Conservation (phyloP, 345 rosid species). For the Eucalyptus microcorys region DNA sequence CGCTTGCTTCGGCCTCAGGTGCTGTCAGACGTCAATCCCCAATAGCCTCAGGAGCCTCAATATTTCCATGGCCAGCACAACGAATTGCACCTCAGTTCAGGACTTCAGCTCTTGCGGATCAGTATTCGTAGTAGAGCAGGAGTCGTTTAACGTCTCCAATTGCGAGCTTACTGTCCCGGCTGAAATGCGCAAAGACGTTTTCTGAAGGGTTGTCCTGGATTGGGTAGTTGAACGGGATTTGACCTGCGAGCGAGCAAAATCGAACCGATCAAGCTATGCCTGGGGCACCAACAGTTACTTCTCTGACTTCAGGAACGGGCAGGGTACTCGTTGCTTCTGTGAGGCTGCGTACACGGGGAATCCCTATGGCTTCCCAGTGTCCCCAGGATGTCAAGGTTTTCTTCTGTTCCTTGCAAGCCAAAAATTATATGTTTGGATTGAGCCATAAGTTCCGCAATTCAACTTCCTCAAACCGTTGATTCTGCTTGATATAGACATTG, state of each 20-base stretch:
- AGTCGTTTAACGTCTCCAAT: background rate
- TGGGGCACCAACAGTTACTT: background rate
- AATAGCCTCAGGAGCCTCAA: no score
- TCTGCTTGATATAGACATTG: no score
- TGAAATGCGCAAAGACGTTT: background rate
- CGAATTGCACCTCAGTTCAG: no score
- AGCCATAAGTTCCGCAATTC: background rate
- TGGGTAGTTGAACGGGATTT: background rate
- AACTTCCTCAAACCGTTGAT: background rate
- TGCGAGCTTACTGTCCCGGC: background rate
- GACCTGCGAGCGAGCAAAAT: background rate
- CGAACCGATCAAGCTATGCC: background rate
- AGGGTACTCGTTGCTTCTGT: background rate
- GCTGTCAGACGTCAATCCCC: no score
- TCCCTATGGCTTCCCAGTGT: background rate
- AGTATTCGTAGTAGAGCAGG: background rate
- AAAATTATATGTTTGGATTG: background rate
- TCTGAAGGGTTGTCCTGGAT: background rate
- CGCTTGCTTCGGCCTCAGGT: no score
- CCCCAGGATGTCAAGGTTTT: background rate
- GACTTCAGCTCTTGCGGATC: no score
- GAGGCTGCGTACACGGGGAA: background rate
- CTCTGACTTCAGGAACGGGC: background rate
- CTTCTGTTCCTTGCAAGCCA: background rate
- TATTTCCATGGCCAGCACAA: no score